Base-by-base conservation (phyloP, 2,329 filamentous ascomycete genomes). In the Sporothrix sp. region DNA sequence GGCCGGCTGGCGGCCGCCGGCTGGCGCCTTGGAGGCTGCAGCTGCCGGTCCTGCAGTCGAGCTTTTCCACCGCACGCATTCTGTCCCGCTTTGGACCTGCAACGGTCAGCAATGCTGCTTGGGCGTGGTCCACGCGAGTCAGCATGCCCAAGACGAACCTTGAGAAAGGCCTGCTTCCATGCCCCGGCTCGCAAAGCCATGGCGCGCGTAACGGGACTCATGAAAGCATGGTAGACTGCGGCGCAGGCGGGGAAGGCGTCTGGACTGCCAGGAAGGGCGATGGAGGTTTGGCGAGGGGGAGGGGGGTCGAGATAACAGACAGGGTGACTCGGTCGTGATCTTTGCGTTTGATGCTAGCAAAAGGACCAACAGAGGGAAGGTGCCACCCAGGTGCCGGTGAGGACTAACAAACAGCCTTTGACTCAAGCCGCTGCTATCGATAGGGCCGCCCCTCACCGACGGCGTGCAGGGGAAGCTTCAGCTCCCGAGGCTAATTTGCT, bases 181-280 rank as follows among this genome's bases (percentile, higher is more conserved):
- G 64, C 62, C 58, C 61, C 61, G 54, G 54, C 63, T 63, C 66
- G 63, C 52, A 62, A 63, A 56, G 62, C 68, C 71, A 74, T 74
- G 58, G 52, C 58, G 58, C 23, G 42, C 7, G 28, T 20, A 23
- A 27, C 36, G 43, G 20, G 13, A 13, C 11, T 53, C 48, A 51
- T 27, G 16, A 39, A 45, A 28, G 49, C 55, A 52, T 54, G 25
- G 39, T 46, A 49, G 21, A 28, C n/a, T n/a, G n/a, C n/a, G n/a
- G n/a, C n/a, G n/a, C n/a, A n/a, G n/a, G n/a, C n/a, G n/a, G n/a
- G n/a, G n/a, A n/a, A n/a, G n/a, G n/a, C n/a, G n/a, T n/a, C n/a
- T n/a, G n/a, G n/a, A n/a, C n/a, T n/a, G n/a, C n/a, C n/a, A n/a
- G n/a, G n/a, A n/a, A n/a, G n/a, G n/a, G n/a, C n/a, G n/a, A n/a